Evolutionary conservation across 768 basidiomycete genomes (phyloP).

Genomic region (Rhodocollybia butyracea): DNA sequence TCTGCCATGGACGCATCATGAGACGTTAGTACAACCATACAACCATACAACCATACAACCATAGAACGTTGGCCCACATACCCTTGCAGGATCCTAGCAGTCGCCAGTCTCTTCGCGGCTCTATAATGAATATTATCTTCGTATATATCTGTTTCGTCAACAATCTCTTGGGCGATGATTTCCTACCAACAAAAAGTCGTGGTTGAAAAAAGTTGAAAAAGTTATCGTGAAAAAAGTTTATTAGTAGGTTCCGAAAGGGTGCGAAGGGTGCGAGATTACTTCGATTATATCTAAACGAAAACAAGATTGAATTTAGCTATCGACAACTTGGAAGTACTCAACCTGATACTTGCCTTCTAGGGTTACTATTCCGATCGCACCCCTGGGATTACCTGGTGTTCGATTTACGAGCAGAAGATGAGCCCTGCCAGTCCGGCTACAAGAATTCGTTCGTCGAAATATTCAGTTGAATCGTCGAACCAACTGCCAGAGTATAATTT

Average conservation of each 20-base stretch:
- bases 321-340: not conserved
- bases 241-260: too few relatives aligned
- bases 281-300: too few relatives aligned
- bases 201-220: too few relatives aligned
- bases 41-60: too few relatives aligned
- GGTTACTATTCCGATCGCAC: slow-evolving; percentile 89
- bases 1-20: not conserved
- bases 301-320: too few relatives aligned
- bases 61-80: too few relatives aligned
- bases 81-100: slow-evolving; percentile 78
- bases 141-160: slow-evolving; percentile 91
- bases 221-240: too few relatives aligned
- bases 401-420: slow-evolving; percentile 85
- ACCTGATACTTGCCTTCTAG: slow-evolving; percentile 43
- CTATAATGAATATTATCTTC: slow-evolving; percentile 83
- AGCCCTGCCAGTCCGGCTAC: slow-evolving; percentile 88
- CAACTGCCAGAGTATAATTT: too few relatives aligned
- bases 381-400: slow-evolving; percentile 79
- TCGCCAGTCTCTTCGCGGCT: slow-evolving; percentile 66
- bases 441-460: too few relatives aligned
- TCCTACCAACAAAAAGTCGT: slow-evolving; percentile 53
- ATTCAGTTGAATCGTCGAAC: too few relatives aligned
- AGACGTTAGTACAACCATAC: too few relatives aligned
- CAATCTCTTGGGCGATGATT: slow-evolving; percentile 94
- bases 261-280: too few relatives aligned